Evolutionary conservation across 345 rosid species (phyloP).

Genomic region (Pistacia atlantica): DNA sequence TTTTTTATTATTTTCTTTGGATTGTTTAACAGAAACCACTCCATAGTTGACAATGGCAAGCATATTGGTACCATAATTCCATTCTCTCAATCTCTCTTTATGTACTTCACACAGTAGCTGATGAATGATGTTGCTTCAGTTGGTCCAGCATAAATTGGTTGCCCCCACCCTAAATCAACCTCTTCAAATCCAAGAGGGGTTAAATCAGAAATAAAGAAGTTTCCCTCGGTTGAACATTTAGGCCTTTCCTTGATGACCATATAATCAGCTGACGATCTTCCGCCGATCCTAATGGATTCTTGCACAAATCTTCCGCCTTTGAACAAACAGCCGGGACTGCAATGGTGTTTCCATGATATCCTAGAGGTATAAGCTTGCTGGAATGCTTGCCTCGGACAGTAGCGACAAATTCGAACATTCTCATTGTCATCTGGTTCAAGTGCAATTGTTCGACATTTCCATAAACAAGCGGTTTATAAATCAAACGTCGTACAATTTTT

Average conservation of each 20-base stretch:
- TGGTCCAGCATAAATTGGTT: slow-evolving; percentile 22
- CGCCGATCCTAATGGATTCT: slow-evolving; percentile 38
- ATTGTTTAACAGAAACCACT: no score
- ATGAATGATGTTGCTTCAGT: slow-evolving; percentile 2
- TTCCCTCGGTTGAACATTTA: neutral
- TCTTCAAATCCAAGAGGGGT: slow-evolving; percentile 10
- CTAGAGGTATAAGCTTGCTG: slow-evolving; percentile 10
- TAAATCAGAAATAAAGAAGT: slow-evolving; percentile 9
- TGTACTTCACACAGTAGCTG: neutral
- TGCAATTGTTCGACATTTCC: slow-evolving; percentile 29
- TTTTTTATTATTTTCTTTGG: no score
- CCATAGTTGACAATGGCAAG: slow-evolving; percentile 28
- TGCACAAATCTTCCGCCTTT: slow-evolving; percentile 18
- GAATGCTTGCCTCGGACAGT: slow-evolving; percentile 11
- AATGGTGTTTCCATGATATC: slow-evolving; percentile 51
- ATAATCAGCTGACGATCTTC: slow-evolving; percentile 19
- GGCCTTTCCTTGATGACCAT: slow-evolving; percentile 24
- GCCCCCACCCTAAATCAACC: slow-evolving; percentile 37
- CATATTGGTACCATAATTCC: slow-evolving; percentile 7
- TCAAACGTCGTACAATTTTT: slow-evolving; percentile 23
- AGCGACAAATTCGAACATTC: slow-evolving; percentile 6
- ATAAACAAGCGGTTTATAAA: slow-evolving; percentile 23
- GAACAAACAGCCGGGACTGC: slow-evolving; percentile 36
- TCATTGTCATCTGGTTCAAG: slow-evolving; percentile 22
- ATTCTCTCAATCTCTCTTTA: no score